Conservation (phyloP, 176 grass and related monocot species). For the Lolium multiflorum region DNA sequence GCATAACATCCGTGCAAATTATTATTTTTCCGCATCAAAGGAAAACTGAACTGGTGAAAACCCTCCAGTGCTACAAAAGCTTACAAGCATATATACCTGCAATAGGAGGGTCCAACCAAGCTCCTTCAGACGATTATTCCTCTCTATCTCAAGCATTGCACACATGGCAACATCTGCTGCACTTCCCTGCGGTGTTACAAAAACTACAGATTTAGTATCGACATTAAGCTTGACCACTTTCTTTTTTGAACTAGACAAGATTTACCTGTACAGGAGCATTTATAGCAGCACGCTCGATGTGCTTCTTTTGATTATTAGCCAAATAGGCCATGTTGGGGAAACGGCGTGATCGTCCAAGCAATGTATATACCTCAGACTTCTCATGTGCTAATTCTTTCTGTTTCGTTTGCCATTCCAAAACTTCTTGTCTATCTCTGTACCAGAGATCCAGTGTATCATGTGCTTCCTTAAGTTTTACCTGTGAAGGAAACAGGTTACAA, state of each 20-base stretch:
- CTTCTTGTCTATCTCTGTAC: slow-evolving; percentile 88
- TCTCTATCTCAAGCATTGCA: slow-evolving; percentile 95
- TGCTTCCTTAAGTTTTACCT: slow-evolving; percentile 88
- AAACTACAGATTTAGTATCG: slow-evolving; percentile 14
- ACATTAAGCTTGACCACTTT: slow-evolving; percentile 22
- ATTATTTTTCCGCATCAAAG: not conserved
- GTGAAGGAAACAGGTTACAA: slow-evolving; percentile 35
- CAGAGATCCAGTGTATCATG: slow-evolving; percentile 77
- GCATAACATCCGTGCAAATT: not conserved
- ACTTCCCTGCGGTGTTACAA: slow-evolving; percentile 72
- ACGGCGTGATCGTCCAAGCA: slow-evolving; percentile 78
- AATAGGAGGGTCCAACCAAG: slow-evolving; percentile 89
- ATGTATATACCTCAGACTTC: slow-evolving; percentile 68
- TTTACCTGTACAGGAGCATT: slow-evolving; percentile 97
- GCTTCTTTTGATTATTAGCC: slow-evolving; percentile 61
- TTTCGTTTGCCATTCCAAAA: slow-evolving; percentile 70
- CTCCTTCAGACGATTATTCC: slow-evolving; percentile 74
- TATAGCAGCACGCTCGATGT: slow-evolving; percentile 94
- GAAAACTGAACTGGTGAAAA: not conserved
- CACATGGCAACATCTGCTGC: slow-evolving; percentile 99
- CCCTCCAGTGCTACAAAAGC: not conserved
- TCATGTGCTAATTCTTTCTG: slow-evolving; percentile 63
- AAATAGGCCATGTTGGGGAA: slow-evolving; percentile 66
- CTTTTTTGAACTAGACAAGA: slow-evolving; percentile 29
- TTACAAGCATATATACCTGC: slow-evolving; percentile 65